Conservation (phyloP, 345 rosid species). For the Rhodamnia argentea region DNA sequence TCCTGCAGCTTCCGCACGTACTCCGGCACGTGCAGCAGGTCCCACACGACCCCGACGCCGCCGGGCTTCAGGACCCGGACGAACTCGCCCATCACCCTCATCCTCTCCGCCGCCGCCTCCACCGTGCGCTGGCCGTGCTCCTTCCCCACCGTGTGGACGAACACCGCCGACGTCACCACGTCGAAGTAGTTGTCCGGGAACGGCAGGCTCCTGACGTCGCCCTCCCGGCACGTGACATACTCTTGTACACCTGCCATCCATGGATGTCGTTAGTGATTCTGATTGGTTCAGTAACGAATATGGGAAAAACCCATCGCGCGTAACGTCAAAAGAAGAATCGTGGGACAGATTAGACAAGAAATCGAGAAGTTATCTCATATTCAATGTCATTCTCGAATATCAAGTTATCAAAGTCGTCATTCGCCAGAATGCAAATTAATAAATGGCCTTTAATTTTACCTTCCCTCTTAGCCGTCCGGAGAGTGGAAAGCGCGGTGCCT, state of each 20-base stretch:
- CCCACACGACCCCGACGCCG: slow-evolving; percentile 81
- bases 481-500: slow-evolving; percentile 68
- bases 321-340: background rate
- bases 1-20: slow-evolving; percentile 75
- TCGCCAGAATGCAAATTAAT: background rate
- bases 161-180: slow-evolving; percentile 88
- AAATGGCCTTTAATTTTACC: slow-evolving; percentile 22
- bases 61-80: slow-evolving; percentile 90
- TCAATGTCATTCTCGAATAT: background rate
- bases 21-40: slow-evolving; percentile 78
- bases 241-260: slow-evolving; percentile 64
- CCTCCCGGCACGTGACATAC: slow-evolving; percentile 90
- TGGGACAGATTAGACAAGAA: background rate
- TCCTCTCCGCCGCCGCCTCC: slow-evolving; percentile 94
- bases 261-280: background rate
- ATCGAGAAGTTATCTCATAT: background rate
- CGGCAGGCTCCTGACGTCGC: slow-evolving; percentile 83
- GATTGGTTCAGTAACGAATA: background rate
- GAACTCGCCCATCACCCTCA: slow-evolving; percentile 73
- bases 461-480: slow-evolving; percentile 86
- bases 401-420: background rate
- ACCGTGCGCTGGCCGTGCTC: slow-evolving; percentile 82
- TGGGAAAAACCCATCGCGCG: background rate
- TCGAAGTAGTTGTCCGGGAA: slow-evolving; percentile 88
- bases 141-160: slow-evolving; percentile 88